Percentiles rank a stretch among this genome's conserved stretches.
Conservation (phyloP, 352 stramenopile species). For the Pythium sp. region DNA sequence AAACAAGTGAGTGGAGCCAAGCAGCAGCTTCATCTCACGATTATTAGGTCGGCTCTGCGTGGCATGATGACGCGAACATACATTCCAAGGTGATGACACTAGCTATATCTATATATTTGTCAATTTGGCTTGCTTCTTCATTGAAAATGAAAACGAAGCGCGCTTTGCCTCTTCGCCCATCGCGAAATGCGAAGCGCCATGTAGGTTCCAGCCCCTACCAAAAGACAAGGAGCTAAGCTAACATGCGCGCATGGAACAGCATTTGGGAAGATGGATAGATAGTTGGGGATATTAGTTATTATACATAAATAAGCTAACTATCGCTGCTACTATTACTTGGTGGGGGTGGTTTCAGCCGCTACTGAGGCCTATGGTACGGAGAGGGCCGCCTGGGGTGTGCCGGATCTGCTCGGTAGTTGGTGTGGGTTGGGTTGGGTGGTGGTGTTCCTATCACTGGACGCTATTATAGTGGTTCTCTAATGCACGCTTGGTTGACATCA, state of each 20-base stretch:
- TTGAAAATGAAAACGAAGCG: neutral
- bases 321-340: conserved; percentile 1
- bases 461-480: conserved; percentile 2
- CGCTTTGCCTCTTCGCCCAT: neutral
- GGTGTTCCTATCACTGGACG: neutral
- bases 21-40: neutral
- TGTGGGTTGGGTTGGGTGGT: neutral
- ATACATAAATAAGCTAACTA: conserved; percentile 21
- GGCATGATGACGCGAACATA: neutral
- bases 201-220: neutral
- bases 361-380: conserved; percentile 10
- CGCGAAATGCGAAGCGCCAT: neutral
- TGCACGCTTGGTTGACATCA: neutral
- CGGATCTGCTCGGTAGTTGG: conserved; percentile 8
- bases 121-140: neutral
- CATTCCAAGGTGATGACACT: neutral
- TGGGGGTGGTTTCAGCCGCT: neutral
- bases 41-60: neutral
- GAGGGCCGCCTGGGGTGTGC: neutral
- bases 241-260: neutral
- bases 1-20: neutral
- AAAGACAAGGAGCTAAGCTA: neutral
- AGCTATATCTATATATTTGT: neutral
- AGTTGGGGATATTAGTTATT: conserved; percentile 17
- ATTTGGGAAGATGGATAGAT: neutral